Base-by-base conservation (phyloP, 2,329 filamentous ascomycete species). In the Sclerotinia nivalis region DNA sequence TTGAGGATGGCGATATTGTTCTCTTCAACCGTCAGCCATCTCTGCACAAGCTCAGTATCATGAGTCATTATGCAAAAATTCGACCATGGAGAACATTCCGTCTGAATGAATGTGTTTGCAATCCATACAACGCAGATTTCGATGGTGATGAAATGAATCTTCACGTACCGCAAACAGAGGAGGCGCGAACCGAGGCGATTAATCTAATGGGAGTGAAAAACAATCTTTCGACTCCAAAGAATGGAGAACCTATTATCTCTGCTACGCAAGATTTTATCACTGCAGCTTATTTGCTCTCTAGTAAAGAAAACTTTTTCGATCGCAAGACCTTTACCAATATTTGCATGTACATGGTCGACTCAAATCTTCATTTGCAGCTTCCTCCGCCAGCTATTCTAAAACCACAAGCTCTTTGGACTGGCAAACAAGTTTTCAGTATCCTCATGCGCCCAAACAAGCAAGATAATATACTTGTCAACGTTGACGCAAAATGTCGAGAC, bases 221-320 rank as follows among this genome's bases (percentile, higher is more conserved):
- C 84, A 99, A 99, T 79, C 81, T 99, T 70, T 91, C 91, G 4
- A 99, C 96, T 0, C 96, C 96, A 0, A 97, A 97, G 81, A 98
- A 98, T 81, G 96, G 96, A 78, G 95, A 97, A 75, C 96, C 96
- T 1, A 97, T 99, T 76, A 98, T 99, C 82, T 93, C 94, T 25
- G 95, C 96, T n/a, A 99, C 97, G 43, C 96, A 99, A 78, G 96
- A 99, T 84, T 99, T 99, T 82, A 98, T 99, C 76, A 98, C 95
- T 37, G 94, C 94, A 5, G 92, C 96, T 0, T 99, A 93, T 78
- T 83, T 98, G 5, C 84, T 98, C 37, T 97, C 93, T 76, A 92
- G 90, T 80, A 98, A 98, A 78, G 95, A 98, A 78, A 88, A 89
- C 69, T 98, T 99, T 81, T 97, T 92, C 77, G 93, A 97, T 76